Evolutionary conservation across 2,329 filamentous ascomycete genomes (phyloP).

Genomic region (Tolypocladium tropicale): DNA sequence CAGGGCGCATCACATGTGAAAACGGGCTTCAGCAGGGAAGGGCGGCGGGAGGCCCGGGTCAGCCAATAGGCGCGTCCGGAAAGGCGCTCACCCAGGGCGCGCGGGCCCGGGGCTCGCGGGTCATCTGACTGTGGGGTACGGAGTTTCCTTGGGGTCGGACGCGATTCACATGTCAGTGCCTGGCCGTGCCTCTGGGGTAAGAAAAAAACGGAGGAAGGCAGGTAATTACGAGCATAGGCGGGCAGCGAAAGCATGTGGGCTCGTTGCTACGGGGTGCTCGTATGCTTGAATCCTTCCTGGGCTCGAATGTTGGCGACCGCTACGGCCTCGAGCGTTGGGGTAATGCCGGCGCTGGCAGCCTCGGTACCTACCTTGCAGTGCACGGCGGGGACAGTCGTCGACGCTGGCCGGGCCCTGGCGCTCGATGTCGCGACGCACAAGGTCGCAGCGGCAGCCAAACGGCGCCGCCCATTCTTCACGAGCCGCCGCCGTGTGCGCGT

Average conservation of each 20-base stretch:
- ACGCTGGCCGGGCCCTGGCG: neutral
- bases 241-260: neutral
- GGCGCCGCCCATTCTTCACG: neutral
- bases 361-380: neutral
- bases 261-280: no score
- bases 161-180: constrained; percentile 1
- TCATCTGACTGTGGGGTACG: constrained; percentile 1
- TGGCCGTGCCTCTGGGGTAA: neutral
- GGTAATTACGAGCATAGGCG: neutral
- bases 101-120: neutral
- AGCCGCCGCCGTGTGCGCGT: neutral
- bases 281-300: neutral
- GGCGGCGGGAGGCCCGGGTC: neutral
- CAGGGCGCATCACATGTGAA: neutral
- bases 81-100: neutral
- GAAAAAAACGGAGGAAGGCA: no score
- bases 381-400: neutral
- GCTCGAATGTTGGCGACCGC: no score
- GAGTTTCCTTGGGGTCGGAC: neutral
- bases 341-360: neutral
- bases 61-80: neutral
- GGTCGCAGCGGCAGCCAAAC: neutral
- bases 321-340: no score
- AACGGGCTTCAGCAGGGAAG: neutral
- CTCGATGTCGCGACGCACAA: neutral